phyloP scores from a whole-genome alignment of 2,329 filamentous ascomycete genomes.

The Pseudopithomyces chartarum region DNA sequence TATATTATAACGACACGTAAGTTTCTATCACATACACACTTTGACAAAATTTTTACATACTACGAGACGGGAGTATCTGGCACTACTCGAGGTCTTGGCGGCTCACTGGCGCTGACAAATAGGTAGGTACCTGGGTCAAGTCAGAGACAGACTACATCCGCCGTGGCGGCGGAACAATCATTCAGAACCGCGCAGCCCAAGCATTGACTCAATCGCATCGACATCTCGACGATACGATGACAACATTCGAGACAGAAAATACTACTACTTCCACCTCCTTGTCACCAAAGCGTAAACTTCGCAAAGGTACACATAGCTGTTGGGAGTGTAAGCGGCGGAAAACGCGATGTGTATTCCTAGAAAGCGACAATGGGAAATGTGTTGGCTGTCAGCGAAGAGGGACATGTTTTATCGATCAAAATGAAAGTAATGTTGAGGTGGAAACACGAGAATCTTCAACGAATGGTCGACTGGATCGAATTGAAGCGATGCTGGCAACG shows the following conservation, averaged over 20 bases:
- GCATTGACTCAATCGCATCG: too few species aligned
- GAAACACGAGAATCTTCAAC: not conserved
- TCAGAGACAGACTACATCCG: not conserved
- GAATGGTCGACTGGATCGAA: slow-evolving; percentile 2
- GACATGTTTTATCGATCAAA: slow-evolving; percentile 14
- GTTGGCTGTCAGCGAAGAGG: slow-evolving; percentile 15
- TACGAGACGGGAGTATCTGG: not conserved
- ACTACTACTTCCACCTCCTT: too few species aligned
- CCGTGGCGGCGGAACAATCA: not conserved
- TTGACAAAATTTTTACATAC: not conserved
- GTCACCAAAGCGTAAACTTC: slow-evolving; percentile 32
- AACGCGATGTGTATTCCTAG: slow-evolving; percentile 23
- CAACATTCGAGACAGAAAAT: not conserved
- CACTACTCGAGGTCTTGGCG: not conserved
- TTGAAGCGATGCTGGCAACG: slow-evolving; percentile 9
- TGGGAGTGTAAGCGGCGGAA: slow-evolving; percentile 45
- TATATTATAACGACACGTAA: not conserved
- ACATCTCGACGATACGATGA: too few species aligned
- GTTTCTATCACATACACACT: not conserved
- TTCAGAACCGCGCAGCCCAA: too few species aligned
- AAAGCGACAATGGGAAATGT: slow-evolving; percentile 9
- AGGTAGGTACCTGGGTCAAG: too few species aligned
- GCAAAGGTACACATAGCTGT: slow-evolving; percentile 47
- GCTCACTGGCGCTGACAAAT: not conserved
- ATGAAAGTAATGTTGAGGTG: not conserved